Evolutionary conservation across 2,329 filamentous ascomycete genomes (phyloP).

Genomic region (Elsinoe arachidis): DNA sequence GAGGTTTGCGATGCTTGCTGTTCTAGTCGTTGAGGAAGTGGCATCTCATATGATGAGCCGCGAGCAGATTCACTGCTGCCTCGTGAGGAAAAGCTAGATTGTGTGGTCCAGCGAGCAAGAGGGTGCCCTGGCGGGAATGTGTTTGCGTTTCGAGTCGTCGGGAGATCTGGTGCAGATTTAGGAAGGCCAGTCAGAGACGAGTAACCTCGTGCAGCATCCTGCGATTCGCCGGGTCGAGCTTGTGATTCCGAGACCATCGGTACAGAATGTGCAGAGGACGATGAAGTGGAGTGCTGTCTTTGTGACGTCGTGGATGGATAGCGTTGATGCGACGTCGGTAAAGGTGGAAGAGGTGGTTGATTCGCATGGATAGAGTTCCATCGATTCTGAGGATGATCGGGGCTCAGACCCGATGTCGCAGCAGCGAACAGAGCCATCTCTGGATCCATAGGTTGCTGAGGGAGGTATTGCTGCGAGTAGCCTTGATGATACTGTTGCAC

Average conservation of each 20-base stretch:
- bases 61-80: constrained; percentile 3
- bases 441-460: neutral
- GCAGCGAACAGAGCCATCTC: constrained; percentile 8
- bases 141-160: neutral
- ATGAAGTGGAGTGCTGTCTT: constrained; percentile 5
- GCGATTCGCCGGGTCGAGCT: neutral
- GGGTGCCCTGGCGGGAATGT: constrained; percentile 1
- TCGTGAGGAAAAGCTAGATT: constrained; percentile 1
- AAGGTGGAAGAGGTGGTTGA: neutral
- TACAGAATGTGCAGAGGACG: constrained; percentile 4
- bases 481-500: neutral
- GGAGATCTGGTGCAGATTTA: constrained; percentile 8
- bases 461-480: neutral
- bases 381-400: constrained; percentile 1
- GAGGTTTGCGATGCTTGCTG: constrained; percentile 6
- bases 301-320: neutral
- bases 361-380: neutral
- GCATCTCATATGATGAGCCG: constrained; percentile 8
- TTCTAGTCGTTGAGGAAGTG: neutral
- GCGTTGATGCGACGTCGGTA: neutral
- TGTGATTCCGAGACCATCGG: neutral
- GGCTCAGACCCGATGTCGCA: constrained; percentile 6
- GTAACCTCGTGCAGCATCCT: neutral
- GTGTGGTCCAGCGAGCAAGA: constrained; percentile 1
- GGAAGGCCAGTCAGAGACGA: neutral